phyloP scores from a whole-genome alignment of 164 flowering plant genomes.

The Vitis rupestris region DNA sequence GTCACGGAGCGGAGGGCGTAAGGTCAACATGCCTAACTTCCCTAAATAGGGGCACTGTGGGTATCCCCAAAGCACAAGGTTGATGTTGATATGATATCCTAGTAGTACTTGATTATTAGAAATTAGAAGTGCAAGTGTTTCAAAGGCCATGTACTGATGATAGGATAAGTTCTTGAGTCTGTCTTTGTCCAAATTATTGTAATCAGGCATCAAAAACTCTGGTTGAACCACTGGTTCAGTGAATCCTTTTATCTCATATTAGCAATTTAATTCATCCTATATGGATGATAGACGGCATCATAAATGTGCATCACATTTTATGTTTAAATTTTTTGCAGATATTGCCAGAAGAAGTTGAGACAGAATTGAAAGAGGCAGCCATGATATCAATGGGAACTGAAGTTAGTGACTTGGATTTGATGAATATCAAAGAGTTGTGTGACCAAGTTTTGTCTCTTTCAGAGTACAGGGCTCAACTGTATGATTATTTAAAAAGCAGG shows the following conservation, averaged over 20 bases:
- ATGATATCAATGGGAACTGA: conserved; percentile 95
- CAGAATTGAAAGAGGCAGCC: conserved; percentile 81
- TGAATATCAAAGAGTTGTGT: conserved; percentile 78
- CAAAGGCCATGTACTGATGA: no score
- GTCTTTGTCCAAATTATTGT: background rate
- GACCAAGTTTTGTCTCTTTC: conserved; percentile 80
- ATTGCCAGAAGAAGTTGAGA: conserved; percentile 74
- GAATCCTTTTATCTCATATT: background rate
- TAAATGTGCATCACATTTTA: no score
- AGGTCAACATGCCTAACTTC: no score
- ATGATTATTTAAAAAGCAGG: conserved; percentile 77
- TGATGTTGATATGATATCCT: no score
- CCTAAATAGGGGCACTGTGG: no score
- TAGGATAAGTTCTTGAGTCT: background rate
- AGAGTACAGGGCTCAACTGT: conserved; percentile 87
- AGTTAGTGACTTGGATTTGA: conserved; percentile 85
- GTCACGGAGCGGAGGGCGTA: no score
- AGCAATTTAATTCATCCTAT: no score
- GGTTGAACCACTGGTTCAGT: background rate
- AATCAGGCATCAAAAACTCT: background rate
- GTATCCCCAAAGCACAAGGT: no score
- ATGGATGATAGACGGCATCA: no score
- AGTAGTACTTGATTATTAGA: no score
- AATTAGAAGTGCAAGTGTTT: no score
- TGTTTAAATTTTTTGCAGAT: conserved; percentile 3